Evolutionary conservation across 2,329 filamentous ascomycete species (phyloP), one percentile per base, ranked within the genome.

Genomic region (Colletotrichum limetticola): DNA sequence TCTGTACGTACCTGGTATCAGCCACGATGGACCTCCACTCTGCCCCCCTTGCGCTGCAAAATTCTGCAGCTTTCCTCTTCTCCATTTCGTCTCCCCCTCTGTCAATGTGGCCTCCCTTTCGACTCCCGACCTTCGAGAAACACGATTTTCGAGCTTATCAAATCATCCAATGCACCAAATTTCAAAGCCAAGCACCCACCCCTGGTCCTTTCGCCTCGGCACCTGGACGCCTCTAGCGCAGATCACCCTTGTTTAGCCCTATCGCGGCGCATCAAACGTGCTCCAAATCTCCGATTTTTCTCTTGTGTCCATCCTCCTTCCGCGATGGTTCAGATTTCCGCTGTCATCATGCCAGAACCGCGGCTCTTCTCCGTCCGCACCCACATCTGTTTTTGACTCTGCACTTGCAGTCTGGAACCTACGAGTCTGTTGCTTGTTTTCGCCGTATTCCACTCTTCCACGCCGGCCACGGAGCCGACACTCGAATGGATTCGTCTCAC

Each of bases 221-320:
- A 72, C 49, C 52, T 56, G 30, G 61, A 65, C 30, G 42, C 12
- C 56, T 58, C 42, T 69, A 72, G 66, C 66, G 70, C 66, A 61
- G 53, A 72, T 70, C 70, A 66, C 12, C 53, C 58, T 46, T 56
- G 63, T 46, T 42, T 52, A 57, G 32, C 67, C 69, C 65, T 68
- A 64, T 55, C 57, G 42, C 26, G 7, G 42, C 22, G 30, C 24
- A 19, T 56, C 52, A 57, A 42, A 56, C 46, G 19, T 24, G 52
- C 57, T 22, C 28, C 67, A 49, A 61, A n/a, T 63, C 55, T 68
- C 60, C 70, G 26, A 26, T 59, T 72, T 55, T 64, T 49, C 30
- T 35, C 14, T 37, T 12, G 9, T 4, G 3, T 49, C 11, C 28
- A 9, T 49, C n/a, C 46, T n/a, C 37, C 37, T 30, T 19, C 24